Base-by-base conservation (phyloP, 805 yeast species). In the Dipodascus albidus region DNA sequence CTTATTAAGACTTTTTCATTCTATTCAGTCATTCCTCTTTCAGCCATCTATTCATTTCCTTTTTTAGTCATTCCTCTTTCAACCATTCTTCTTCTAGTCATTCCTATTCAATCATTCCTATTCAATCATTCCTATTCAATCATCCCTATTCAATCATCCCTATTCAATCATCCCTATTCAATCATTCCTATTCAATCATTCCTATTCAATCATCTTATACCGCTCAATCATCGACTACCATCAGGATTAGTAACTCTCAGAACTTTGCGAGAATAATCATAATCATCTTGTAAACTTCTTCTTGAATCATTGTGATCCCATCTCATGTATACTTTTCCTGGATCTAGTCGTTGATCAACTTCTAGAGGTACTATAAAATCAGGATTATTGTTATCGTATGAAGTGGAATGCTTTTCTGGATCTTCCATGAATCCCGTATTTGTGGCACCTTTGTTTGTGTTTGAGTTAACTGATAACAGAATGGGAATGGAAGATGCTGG, bases 301-400 rank as follows among this genome's bases (percentile, higher is more conserved):
- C 71, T 65, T 4, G 80, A 74, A 35, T 71, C 73, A 58, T 72
- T 73, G 49, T 70, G 63, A 52, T 74, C 76, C 69, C 74, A 72
- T 53, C 68, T 68, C 73, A 76, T 71, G 56, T 74, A 73, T 69
- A 79, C 70, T 49, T 74, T 74, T 52, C 71, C 67, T 3, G 86
- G 86, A 58, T 82, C 86, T 53, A 82, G 64, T 47, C 87, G 66
- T 60, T 77, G 82, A 65, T 81, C 87, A n/a, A 79, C 79, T 24
- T 50, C 53, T 27, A 63, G 62, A 17, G 65, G 60, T 17, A 66
- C 63, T 44, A 68, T 60, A n/a, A n/a, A n/a, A 27, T 58, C 54
- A 24, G 62, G 48, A 44, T 59, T 66, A 50, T 56, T 59, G 33
- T 65, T 67, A 53, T 63, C 63, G 50, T 51, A 55, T 33, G 58